Percentiles rank a stretch among this genome's conserved stretches.
Conservation (phyloP, 2,329 filamentous ascomycete genomes). For the Talaromyces sp. region DNA sequence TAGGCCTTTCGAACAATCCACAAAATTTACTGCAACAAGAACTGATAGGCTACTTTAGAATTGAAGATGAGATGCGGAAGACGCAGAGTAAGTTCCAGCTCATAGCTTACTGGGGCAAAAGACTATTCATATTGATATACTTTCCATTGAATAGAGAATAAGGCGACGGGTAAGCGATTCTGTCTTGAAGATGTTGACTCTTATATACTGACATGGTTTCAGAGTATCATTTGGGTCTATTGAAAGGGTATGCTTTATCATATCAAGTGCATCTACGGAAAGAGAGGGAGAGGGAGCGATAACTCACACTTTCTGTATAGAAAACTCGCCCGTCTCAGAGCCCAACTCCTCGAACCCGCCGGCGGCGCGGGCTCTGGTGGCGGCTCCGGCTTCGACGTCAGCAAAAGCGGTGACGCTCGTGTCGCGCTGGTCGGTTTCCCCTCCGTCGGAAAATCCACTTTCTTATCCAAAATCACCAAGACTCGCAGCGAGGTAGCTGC, state of each 20-base stretch:
- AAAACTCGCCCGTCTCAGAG: constrained; percentile 91
- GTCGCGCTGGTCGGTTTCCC: constrained; percentile 98
- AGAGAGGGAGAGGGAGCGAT: neutral
- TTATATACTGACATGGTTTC: neutral
- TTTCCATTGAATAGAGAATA: constrained; percentile 70
- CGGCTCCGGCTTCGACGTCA: constrained; percentile 83
- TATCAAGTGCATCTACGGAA: constrained; percentile 15
- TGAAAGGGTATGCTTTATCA: constrained; percentile 73
- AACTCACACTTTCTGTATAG: constrained; percentile 46
- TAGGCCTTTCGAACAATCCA: constrained; percentile 47
- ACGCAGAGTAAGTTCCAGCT: constrained; percentile 77
- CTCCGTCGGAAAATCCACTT: constrained; percentile 97
- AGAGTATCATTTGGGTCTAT: constrained; percentile 97
- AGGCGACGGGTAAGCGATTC: constrained; percentile 79
- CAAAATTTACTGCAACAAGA: neutral
- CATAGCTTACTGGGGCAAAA: neutral
- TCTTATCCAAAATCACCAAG: constrained; percentile 98
- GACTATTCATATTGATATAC: constrained; percentile 19
- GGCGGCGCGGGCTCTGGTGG: constrained; percentile 73
- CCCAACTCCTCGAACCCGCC: constrained; percentile 87
- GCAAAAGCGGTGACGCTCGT: constrained; percentile 91
- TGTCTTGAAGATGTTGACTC: neutral
- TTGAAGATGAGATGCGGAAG: constrained; percentile 98
- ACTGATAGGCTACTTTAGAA: constrained; percentile 57
- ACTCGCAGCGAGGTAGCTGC: constrained; percentile 94